These are phyloP conservation scores for slime mould (Dictyostelium discoideum) DNA, from an alignment of 78 protist species.

Conservation along the genomic window dicty_2.7 NC_007090.3:1690501-1691000, in stretches of 20 bases:
- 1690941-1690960: not conserved
- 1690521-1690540: not conserved
- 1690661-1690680: not conserved
- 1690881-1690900: not conserved
- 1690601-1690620: not conserved
- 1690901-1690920: slow-evolving; percentile 14
- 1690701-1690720: not conserved
- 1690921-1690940: not conserved
- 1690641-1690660: not conserved
- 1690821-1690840: not conserved
- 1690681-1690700: no score
- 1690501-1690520: slow-evolving; percentile 26
- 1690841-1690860: slow-evolving; percentile 5
- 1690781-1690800: slow-evolving; percentile 1
- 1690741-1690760: not conserved
- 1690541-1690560: not conserved
- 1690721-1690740: not conserved
- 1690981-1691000: slow-evolving; percentile 9
- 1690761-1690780: slow-evolving; percentile 8
- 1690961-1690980: not conserved
- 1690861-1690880: not conserved
- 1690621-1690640: not conserved
- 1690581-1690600: slow-evolving; percentile 14
- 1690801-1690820: slow-evolving; percentile 9
- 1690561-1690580: not conserved